Base-by-base conservation (phyloP, 805 yeast genomes). In the Blastobotrys americana region DNA sequence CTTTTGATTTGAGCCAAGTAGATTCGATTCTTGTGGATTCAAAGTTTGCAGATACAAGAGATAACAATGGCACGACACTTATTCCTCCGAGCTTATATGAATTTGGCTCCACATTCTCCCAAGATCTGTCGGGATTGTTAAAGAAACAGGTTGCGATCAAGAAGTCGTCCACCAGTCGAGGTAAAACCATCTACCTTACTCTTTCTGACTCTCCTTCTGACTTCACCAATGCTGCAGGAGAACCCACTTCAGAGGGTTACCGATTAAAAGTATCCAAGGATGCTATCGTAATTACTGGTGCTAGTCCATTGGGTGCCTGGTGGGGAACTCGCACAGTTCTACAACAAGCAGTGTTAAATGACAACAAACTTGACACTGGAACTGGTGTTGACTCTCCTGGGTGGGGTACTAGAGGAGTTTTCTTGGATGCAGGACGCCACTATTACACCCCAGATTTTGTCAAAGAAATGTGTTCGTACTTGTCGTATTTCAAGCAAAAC, bases 101-200 rank as follows among this genome's bases (percentile, higher is more conserved):
- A 50, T 58, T 50, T 45, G 19, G 51, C 53, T 55, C 51, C 48
- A 55, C 57, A 47, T 50, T 48, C 45, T 44, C 27, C 22, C 6
- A 33, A 3, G 38, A 42, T 9, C 19, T 38, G 19, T 18, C 27
- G 15, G 34, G 37, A 20, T 25, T 15, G 22, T 13, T 25, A 6
- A 16, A 16, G 6, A 36, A 36, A 13, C 39, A 13, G 10, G 31
- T n/a, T 21, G 37, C 42, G 20, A 37, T 22, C 19, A 23, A 10
- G 34, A 21, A 25, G 3, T 16, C 42, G 9, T 20, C 9, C 18
- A 5, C 25, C 3, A 23, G 41, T 10, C 41, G 21, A 10, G 27
- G 20, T 15, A 21, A 41, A 19, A n/a, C 37, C 20, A 35, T 41
- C 20, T 41, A 17, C 18, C 27, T 41, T 4, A 41, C 44, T 15